phyloP scores from a whole-genome alignment of 306 rosid genomes.

The Alnus glutinosa region DNA sequence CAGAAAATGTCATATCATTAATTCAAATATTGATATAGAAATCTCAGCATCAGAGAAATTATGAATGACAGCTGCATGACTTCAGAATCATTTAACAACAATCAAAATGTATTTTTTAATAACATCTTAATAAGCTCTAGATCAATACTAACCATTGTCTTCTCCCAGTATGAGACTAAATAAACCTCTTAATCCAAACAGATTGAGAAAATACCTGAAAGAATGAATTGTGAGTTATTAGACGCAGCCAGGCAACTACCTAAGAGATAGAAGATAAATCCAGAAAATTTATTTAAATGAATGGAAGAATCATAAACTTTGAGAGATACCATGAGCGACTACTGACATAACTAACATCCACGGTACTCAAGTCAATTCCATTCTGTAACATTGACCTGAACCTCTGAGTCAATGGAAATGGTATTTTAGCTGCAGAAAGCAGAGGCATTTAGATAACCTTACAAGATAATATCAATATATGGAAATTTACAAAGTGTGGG shows the following conservation, averaged over 20 bases:
- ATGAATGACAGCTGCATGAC: neutral
- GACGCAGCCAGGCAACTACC: constrained; percentile 20
- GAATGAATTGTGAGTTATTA: constrained; percentile 15
- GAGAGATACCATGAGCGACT: constrained; percentile 89
- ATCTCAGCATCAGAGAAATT: constrained; percentile 11
- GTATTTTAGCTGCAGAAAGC: constrained; percentile 84
- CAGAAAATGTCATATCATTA: constrained; percentile 28
- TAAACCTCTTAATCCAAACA: constrained; percentile 94
- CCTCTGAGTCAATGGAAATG: constrained; percentile 96
- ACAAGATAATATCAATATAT: neutral
- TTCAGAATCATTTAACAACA: neutral
- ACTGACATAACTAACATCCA: constrained; percentile 99
- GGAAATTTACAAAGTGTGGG: neutral
- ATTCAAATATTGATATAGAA: constrained; percentile 12
- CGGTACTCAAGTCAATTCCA: constrained; percentile 99
- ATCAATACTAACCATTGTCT: constrained; percentile 83
- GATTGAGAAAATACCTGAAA: constrained; percentile 95
- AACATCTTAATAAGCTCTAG: constrained; percentile 3
- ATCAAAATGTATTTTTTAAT: neutral
- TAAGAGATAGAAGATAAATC: constrained; percentile 4
- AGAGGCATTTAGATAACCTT: constrained; percentile 13
- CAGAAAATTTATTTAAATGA: neutral
- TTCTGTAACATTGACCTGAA: constrained; percentile 96
- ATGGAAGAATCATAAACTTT: constrained; percentile 9
- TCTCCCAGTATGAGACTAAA: constrained; percentile 98